Conservation (phyloP, 805 yeast species). For the Candida michaelii region DNA sequence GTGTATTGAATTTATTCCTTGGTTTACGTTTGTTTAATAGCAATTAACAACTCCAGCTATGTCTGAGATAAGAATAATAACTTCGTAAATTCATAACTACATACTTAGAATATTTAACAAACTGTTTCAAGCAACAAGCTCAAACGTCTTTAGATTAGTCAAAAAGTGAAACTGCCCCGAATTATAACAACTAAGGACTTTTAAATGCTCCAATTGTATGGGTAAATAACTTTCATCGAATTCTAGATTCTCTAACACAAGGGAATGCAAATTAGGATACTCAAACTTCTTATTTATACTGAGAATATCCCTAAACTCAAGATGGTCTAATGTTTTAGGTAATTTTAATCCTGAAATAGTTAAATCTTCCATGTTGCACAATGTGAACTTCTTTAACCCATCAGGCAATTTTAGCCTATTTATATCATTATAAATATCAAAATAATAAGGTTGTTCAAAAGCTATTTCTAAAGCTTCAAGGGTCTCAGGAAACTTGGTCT, state of each 20-base stretch:
- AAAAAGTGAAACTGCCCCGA: conserved; percentile 4
- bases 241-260: conserved; percentile 5
- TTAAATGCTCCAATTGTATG: not conserved
- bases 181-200: conserved; percentile 1
- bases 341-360: conserved; percentile 5
- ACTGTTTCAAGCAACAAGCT: not conserved
- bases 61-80: not conserved
- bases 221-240: conserved; percentile 7
- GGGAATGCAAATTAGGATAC: not conserved
- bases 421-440: conserved; percentile 10
- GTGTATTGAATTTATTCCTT: too few species aligned
- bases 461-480: conserved; percentile 1
- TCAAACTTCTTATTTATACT: conserved; percentile 8
- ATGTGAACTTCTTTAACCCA: conserved; percentile 4
- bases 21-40: too few species aligned
- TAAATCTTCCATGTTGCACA: conserved; percentile 10
- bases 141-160: conserved; percentile 2
- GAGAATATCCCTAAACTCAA: conserved; percentile 1
- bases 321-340: conserved; percentile 4
- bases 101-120: not conserved
- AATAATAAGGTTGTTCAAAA: conserved; percentile 5
- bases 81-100: not conserved
- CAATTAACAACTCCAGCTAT: not conserved
- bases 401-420: conserved; percentile 7
- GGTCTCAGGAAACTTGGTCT: conserved; percentile 7